A percentile compares a stretch with the other conserved stretches of the same genome.
These are phyloP conservation scores for Termitomyces bulborhizus DNA, from an alignment of 768 basidiomycete species.

Conservation along the genomic window DNA sequence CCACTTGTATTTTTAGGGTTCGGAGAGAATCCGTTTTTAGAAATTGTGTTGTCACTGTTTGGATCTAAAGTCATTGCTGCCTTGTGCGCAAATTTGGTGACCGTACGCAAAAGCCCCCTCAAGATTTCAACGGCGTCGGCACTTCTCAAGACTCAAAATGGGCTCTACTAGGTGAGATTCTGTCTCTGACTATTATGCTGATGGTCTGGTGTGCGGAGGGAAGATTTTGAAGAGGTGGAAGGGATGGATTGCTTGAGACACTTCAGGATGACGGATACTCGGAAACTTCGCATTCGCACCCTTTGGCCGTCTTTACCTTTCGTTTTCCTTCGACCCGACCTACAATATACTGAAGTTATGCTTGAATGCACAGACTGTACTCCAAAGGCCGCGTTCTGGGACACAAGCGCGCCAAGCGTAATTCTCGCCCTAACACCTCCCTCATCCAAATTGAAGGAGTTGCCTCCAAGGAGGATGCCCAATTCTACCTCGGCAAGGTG, in stretches of 20 bases:
- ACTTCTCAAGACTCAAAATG: conserved; percentile 56
- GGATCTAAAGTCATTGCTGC: conserved; percentile 18
- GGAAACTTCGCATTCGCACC: background rate
- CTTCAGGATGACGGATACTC: conserved; percentile 15
- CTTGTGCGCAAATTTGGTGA: conserved; percentile 20
- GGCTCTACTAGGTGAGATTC: conserved; percentile 72
- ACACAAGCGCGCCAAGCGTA: conserved; percentile 98
- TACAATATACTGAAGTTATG: conserved; percentile 12
- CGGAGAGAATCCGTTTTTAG: background rate
- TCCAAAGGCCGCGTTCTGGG: conserved; percentile 94
- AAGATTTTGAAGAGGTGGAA: conserved; percentile 16
- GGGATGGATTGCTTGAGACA: conserved; percentile 40
- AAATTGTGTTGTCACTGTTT: conserved; percentile 24
- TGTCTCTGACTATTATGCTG: conserved; percentile 13
- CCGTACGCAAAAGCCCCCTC: conserved; percentile 23
- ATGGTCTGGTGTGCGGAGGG: conserved; percentile 10
- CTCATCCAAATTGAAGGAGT: conserved; percentile 98
- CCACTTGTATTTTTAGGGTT: too few relatives aligned
- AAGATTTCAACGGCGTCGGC: conserved; percentile 41
- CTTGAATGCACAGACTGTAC: conserved; percentile 65
- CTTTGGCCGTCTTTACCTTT: background rate
- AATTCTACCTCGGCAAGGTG: conserved; percentile 99
- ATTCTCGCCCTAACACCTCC: conserved; percentile 92
- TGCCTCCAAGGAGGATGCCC: conserved; percentile 85
- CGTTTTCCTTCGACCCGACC: background rate